Conservation (phyloP, 163 green algal genomes). For the Prototheca wickerhamii region DNA sequence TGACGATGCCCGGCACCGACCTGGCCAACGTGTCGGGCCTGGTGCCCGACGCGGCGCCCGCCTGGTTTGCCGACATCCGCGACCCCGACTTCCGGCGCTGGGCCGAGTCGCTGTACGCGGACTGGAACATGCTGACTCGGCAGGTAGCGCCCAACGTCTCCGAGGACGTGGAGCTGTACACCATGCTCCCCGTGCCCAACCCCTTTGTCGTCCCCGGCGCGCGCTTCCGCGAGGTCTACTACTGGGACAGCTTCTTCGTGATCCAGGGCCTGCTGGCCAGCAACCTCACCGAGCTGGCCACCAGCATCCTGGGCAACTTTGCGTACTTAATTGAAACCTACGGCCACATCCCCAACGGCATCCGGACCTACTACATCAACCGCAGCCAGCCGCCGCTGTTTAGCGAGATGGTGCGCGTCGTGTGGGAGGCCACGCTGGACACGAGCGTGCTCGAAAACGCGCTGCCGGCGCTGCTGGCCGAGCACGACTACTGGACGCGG, state of each 20-base stretch:
- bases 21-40: slow-evolving; percentile 3
- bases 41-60: not conserved
- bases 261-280: slow-evolving; percentile 70
- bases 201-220: slow-evolving; percentile 67
- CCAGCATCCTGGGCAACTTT: slow-evolving; percentile 58
- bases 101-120: not conserved
- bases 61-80: slow-evolving; percentile 4
- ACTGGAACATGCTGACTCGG: not conserved
- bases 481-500: slow-evolving; percentile 53
- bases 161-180: slow-evolving; percentile 27
- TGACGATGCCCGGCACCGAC: not conserved
- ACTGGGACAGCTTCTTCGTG: slow-evolving; percentile 76
- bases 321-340: slow-evolving; percentile 36
- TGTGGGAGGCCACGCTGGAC: slow-evolving; percentile 12
- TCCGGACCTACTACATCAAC: slow-evolving; percentile 89
- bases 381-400: slow-evolving; percentile 71
- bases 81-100: not conserved
- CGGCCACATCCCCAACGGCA: slow-evolving; percentile 86
- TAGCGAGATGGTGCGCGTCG: slow-evolving; percentile 18
- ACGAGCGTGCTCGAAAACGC: slow-evolving; percentile 42
- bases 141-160: slow-evolving; percentile 18
- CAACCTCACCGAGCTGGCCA: slow-evolving; percentile 36
- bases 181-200: slow-evolving; percentile 51
- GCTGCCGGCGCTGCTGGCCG: slow-evolving; percentile 47
- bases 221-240: slow-evolving; percentile 82